Base-by-base conservation (phyloP, 345 rosid genomes). In the Eutrema japonicum region DNA sequence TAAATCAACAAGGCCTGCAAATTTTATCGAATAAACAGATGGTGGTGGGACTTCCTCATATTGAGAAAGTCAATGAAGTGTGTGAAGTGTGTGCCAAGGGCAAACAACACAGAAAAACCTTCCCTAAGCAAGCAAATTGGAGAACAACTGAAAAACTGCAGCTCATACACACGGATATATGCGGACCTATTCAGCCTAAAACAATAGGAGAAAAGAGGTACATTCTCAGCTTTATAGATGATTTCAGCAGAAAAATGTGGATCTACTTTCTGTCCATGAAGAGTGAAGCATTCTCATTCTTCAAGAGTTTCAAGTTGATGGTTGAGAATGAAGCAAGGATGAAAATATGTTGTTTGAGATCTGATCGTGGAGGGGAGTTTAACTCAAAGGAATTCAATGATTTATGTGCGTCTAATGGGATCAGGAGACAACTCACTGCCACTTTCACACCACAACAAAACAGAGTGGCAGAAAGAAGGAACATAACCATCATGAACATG, bases 361-460 rank as follows among this genome's bases (percentile, higher is more conserved):
- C 4, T 30, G 32, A 30, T 30, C 32, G 32, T 30, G 32, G 32
- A 4, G 32, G 3, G 4, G 36, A 33, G 36, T 62, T 62, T 5
- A 43, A 38, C 0, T 43, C 52, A 0, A 43, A 3, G 2, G 52
- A 62, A 13, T 43, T 62, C 2, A 62, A 62, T 29, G 52, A 62
- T 0, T 62, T 62, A 0, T 62, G 66, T 7, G 0, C 6, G 0
- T 0, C 0, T 1, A 3, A 45, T n/a, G 52, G 52, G 2, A 64
- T 64, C 43, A 64, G 33, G 3, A n/a, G 56, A 5, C 56, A 46
- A 47, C 3, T 47, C 5, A 64, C 56, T 0, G 26, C 53, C 0
- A 53, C 67, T 0, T 64, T n/a, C 45, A 64, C 69, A 0, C 56
- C 45, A 0, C 69, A 64, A 10, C 69, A 64, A 10, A 64, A 64